These are phyloP conservation scores for Blastosporella zonata DNA, from an alignment of 1,284 basidiomycete genomes.

Conservation along the genomic window DNA sequence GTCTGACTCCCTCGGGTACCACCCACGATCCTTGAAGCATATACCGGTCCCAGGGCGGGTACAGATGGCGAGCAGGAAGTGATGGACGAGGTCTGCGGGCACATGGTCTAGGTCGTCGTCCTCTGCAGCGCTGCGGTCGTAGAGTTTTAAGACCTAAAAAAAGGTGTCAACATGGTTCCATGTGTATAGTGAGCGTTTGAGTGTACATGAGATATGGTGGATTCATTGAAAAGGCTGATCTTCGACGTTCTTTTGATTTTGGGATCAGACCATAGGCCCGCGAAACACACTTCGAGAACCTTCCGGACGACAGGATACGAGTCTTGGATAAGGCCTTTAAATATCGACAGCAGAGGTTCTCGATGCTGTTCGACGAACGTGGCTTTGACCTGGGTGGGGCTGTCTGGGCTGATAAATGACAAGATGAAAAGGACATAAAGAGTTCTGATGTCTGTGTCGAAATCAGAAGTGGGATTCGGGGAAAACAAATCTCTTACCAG, in stretches of 20 bases:
- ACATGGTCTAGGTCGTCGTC: conserved; percentile 48
- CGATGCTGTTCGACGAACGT: conserved; percentile 66
- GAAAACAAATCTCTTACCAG: conserved; percentile 42
- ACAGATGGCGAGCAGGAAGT: conserved; percentile 87
- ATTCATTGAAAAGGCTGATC: conserved; percentile 64
- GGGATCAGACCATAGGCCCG: conserved; percentile 65
- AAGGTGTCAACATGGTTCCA: neutral
- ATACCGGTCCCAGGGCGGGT: conserved; percentile 81
- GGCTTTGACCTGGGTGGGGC: conserved; percentile 50
- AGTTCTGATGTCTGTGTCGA: conserved; percentile 63
- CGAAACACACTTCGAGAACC: conserved; percentile 66
- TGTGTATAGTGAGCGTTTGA: neutral
- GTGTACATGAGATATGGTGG: conserved; percentile 57
- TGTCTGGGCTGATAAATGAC: conserved; percentile 57
- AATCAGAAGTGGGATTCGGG: neutral
- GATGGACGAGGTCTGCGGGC: conserved; percentile 81
- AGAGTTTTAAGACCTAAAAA: conserved; percentile 63
- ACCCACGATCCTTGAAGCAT: conserved; percentile 87
- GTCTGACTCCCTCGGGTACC: conserved; percentile 75
- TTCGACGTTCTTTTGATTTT: conserved; percentile 70
- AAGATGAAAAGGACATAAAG: conserved; percentile 66
- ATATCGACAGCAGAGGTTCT: conserved; percentile 58
- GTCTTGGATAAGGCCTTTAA: conserved; percentile 67
- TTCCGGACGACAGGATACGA: conserved; percentile 51
- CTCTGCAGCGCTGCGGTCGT: conserved; percentile 57